phyloP scores from a whole-genome alignment of 768 basidiomycete species.

The Boletus huronensis region DNA sequence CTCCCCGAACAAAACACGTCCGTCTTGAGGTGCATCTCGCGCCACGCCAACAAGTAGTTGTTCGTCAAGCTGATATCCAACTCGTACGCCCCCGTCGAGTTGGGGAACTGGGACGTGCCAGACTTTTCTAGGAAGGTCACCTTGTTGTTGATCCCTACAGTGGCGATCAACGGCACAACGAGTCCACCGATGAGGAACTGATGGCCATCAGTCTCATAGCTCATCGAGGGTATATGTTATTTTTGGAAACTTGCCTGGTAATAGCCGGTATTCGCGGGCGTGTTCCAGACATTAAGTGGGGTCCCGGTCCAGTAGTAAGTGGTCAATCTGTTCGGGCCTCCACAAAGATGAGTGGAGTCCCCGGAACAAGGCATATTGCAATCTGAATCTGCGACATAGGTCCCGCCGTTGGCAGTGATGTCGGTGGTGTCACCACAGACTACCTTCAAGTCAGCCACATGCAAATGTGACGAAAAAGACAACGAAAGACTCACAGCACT shows the following conservation, averaged over 20 bases:
- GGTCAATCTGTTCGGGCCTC: slow-evolving; percentile 50
- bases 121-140: slow-evolving; percentile 75
- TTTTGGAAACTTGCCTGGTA: slow-evolving; percentile 54
- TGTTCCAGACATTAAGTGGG: slow-evolving; percentile 58
- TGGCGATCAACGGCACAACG: slow-evolving; percentile 69
- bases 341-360: slow-evolving; percentile 67
- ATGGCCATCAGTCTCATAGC: not conserved
- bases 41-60: slow-evolving; percentile 53
- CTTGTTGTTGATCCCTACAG: slow-evolving; percentile 78
- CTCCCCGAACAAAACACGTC: slow-evolving; percentile 80
- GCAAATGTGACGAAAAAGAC: not conserved
- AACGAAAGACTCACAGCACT: slow-evolving; percentile 59
- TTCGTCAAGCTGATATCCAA: slow-evolving; percentile 58
- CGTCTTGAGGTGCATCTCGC: slow-evolving; percentile 70
- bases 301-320: slow-evolving; percentile 54
- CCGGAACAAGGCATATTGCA: slow-evolving; percentile 62
- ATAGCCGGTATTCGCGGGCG: slow-evolving; percentile 57
- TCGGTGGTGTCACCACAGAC: slow-evolving; percentile 70
- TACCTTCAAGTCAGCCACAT: slow-evolving; percentile 19
- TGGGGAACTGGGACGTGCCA: slow-evolving; percentile 58
- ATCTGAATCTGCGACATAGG: slow-evolving; percentile 33
- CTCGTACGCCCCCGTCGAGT: slow-evolving; percentile 80
- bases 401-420: slow-evolving; percentile 37
- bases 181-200: slow-evolving; percentile 47
- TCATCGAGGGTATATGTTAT: too few species aligned